These are phyloP conservation scores for Colletotrichum sp. DNA, from an alignment of 2,329 filamentous ascomycete genomes.

Conservation along the genomic window DNA sequence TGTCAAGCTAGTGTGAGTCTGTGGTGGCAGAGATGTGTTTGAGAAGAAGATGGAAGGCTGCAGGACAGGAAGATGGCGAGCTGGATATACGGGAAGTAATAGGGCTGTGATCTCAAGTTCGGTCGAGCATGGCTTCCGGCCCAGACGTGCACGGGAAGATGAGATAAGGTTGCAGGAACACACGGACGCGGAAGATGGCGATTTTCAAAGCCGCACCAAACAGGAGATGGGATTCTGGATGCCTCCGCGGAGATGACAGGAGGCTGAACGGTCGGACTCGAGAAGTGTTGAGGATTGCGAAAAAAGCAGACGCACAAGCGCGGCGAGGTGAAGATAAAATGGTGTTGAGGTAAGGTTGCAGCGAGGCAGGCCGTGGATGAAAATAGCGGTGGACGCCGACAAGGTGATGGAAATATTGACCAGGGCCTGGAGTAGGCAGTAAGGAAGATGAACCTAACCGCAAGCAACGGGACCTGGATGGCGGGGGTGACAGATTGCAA, in stretches of 20 bases:
- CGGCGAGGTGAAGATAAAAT: neutral
- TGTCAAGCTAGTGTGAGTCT: neutral
- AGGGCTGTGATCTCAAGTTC: neutral
- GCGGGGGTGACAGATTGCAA: neutral
- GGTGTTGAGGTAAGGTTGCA: neutral
- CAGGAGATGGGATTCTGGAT: neutral
- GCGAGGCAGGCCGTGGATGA: neutral
- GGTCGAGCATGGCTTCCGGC: neutral
- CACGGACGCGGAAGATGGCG: neutral
- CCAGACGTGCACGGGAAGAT: neutral
- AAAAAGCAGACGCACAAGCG: neutral
- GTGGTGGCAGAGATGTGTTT: neutral
- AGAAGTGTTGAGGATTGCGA: neutral
- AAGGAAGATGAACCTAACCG: neutral
- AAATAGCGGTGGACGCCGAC: neutral
- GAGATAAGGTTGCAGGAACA: conserved; percentile 5
- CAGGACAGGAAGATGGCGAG: neutral
- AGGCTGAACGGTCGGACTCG: neutral
- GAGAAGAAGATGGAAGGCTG: neutral
- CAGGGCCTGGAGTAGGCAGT: neutral
- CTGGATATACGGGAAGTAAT: neutral
- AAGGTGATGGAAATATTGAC: neutral
- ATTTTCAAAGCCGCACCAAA: neutral
- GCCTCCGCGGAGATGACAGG: neutral
- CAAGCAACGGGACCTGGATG: neutral